phyloP scores from a whole-genome alignment of 495 filamentous ascomycete genomes.

The Aspergillus affinis region DNA sequence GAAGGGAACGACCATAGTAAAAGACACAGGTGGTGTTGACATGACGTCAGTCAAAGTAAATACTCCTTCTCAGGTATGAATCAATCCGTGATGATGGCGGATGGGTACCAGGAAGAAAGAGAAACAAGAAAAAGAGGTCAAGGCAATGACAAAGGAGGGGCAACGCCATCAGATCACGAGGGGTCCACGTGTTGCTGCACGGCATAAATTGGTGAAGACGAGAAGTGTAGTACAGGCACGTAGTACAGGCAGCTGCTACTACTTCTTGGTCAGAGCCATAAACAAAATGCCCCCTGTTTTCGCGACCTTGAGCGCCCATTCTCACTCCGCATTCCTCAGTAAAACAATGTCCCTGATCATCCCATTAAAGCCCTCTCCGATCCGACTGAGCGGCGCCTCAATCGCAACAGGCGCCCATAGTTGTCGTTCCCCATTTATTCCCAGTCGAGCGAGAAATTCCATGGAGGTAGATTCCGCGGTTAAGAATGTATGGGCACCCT shows the following conservation, averaged over 20 bases:
- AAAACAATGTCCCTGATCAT: conserved; percentile 24
- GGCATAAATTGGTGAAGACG: not conserved
- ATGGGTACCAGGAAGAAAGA: not conserved
- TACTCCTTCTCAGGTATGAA: not conserved
- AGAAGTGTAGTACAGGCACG: too few species aligned
- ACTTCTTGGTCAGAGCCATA: not conserved
- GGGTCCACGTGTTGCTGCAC: too few species aligned
- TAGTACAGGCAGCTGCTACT: too few species aligned
- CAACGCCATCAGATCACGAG: not conserved
- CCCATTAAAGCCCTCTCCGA: conserved; percentile 39
- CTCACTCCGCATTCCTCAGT: conserved; percentile 10
- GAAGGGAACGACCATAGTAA: not conserved
- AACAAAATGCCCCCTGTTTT: too few species aligned
- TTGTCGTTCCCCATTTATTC: conserved; percentile 40
- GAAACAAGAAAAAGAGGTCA: not conserved
- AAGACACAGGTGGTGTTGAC: not conserved
- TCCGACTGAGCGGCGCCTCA: conserved; percentile 44
- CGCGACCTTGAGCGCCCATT: not conserved
- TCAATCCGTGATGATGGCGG: not conserved
- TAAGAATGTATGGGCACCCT: conserved; percentile 42
- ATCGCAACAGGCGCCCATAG: conserved; percentile 48
- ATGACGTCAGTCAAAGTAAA: too few species aligned
- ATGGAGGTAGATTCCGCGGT: conserved; percentile 24
- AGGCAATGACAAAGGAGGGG: too few species aligned
- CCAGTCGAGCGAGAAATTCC: conserved; percentile 44